Evolutionary conservation across 176 grass and related monocot genomes (phyloP).

Genomic region (Carex kokanica): DNA sequence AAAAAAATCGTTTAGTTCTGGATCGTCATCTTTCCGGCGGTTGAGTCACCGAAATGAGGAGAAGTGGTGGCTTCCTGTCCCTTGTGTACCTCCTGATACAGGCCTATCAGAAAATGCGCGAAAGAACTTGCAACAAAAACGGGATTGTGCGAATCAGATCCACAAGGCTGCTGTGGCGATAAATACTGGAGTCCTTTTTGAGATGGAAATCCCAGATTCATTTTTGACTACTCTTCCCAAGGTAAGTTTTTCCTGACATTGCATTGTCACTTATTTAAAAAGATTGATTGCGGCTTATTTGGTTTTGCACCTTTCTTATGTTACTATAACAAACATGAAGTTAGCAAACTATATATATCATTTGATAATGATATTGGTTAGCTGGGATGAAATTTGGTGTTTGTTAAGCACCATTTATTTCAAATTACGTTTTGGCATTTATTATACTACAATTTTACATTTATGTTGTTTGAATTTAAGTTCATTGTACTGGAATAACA

Average conservation of each 20-base stretch:
- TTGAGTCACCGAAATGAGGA: constrained; percentile 70
- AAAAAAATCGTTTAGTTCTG: constrained; percentile 61
- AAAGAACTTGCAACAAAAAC: constrained; percentile 65
- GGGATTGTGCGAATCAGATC: constrained; percentile 92
- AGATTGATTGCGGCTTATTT: neutral
- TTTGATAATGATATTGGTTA: neutral
- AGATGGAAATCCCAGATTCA: constrained; percentile 95
- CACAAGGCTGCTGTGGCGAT: constrained; percentile 98
- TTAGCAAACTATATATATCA: constrained; percentile 2
- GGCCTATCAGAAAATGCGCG: constrained; percentile 53
- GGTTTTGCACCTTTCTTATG: neutral
- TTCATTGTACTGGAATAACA: neutral
- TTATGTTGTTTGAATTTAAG: neutral
- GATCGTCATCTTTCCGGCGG: constrained; percentile 62
- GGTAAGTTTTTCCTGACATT: constrained; percentile 26
- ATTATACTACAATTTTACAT: neutral
- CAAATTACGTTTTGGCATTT: neutral
- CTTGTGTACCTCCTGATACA: constrained; percentile 58
- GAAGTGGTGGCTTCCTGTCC: constrained; percentile 96
- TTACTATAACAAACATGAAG: neutral
- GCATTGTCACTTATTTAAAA: neutral
- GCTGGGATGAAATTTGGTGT: neutral
- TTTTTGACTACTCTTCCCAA: constrained; percentile 81
- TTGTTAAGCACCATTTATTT: neutral
- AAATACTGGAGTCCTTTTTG: constrained; percentile 72